A percentile compares a stretch with the other conserved stretches of the same genome.
phyloP scores from a whole-genome alignment of 352 stramenopile species.

The Globisporangium sylvaticum region DNA sequence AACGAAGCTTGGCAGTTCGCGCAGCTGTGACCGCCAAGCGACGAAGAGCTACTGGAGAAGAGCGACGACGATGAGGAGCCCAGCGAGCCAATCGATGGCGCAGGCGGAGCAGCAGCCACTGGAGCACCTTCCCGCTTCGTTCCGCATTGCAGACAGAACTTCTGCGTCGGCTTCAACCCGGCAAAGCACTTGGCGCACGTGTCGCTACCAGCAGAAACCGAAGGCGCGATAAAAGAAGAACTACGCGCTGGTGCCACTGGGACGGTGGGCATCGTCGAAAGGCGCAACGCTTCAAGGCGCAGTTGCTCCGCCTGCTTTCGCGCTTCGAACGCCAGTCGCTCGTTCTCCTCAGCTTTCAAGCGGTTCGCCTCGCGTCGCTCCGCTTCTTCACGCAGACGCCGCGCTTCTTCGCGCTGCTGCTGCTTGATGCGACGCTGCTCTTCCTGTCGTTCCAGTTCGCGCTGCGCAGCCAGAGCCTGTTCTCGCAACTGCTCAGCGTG shows the following conservation, averaged over 20 bases:
- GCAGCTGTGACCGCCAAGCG: conserved; percentile 31
- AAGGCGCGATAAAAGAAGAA: conserved; percentile 14
- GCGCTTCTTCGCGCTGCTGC: conserved; percentile 42
- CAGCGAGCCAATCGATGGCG: conserved; percentile 1
- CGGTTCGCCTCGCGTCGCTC: conserved; percentile 61
- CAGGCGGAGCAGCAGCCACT: not conserved
- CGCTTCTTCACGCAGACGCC: conserved; percentile 52
- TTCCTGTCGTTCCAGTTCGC: conserved; percentile 58
- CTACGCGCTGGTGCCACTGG: not conserved
- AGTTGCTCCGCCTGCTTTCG: conserved; percentile 62
- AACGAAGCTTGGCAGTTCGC: conserved; percentile 42
- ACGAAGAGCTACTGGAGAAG: conserved; percentile 23
- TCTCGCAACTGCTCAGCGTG: conserved; percentile 52
- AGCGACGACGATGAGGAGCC: conserved; percentile 12
- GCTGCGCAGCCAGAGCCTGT: conserved; percentile 49
- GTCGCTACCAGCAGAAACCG: conserved; percentile 10
- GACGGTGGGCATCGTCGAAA: conserved; percentile 29
- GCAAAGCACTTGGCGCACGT: conserved; percentile 15
- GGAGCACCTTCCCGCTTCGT: conserved; percentile 24
- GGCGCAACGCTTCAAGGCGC: conserved; percentile 41
- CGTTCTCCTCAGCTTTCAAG: conserved; percentile 51
- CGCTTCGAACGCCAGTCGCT: conserved; percentile 54
- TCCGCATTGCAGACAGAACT: conserved; percentile 71
- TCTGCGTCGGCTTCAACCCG: conserved; percentile 34
- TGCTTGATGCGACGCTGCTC: conserved; percentile 39